Base-by-base conservation (phyloP, 495 filamentous ascomycete species). In the Daldinia childiae region DNA sequence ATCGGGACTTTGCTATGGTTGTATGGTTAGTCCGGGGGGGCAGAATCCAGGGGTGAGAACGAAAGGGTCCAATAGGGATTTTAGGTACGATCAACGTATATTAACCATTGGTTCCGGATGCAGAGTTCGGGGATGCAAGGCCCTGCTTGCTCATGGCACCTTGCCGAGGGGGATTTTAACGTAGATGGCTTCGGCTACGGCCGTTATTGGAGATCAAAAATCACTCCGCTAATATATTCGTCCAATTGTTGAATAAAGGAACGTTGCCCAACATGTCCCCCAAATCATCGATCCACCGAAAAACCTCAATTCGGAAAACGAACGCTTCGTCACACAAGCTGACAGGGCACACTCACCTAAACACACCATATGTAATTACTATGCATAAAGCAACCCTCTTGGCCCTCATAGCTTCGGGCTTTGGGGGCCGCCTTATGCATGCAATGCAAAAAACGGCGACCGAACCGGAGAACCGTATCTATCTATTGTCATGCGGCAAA, bases 141-240 rank as follows among this genome's bases (percentile, higher is more conserved):
- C 27, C 26, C 71, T n/a, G n/a, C 71, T 32, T 73, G 65, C 30
- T 34, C 3, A 64, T 66, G 61, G 26, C 61, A 68, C 57, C 27
- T 58, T 21, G 21, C 30, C 14, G 61, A 58, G 65, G 62, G 64
- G 59, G 52, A 56, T 52, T 68, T 9, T 14, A 52, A 21, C n/a
- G 24, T 8, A 62, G 45, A 32, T 65, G 68, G 65, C 57, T 65
- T 41, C 65, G 70, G 65, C 27, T 73, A 30, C 8, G 71, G 66
- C 71, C 52, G 71, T 48, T 52, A 73, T 73, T 73, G 71, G 71
- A 58, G 65, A 60, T 68, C 50, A 57, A 61, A 62, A 52, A 51
- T 54, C 15, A 26, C 50, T 43, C 65, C 56, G 26, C 60, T 58
- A 58, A 19, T 15, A 61, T n/a, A 51, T 62, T 54, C 30, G 8